These are phyloP conservation scores for Panaeolus cyanescens DNA, from an alignment of 768 basidiomycete genomes.

Conservation along the genomic window DNA sequence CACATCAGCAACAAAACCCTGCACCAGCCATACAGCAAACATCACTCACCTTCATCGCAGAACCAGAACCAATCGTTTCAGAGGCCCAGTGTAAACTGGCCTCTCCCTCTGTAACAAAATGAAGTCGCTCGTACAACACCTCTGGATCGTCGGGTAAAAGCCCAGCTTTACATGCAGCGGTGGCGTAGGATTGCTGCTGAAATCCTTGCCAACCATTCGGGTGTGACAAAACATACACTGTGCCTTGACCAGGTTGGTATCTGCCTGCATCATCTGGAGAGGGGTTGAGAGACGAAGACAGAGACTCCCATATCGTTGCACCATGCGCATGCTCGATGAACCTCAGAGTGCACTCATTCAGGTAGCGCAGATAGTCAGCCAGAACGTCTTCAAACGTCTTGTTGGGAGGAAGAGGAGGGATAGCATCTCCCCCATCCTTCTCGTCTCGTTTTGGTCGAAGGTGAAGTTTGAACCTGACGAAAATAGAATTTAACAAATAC, in stretches of 20 bases:
- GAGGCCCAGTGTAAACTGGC: slow-evolving; percentile 53
- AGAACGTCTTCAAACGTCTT: slow-evolving; percentile 8
- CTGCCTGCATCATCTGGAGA: slow-evolving; percentile 1
- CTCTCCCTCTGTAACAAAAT: slow-evolving; percentile 56
- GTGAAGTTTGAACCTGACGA: slow-evolving; percentile 11
- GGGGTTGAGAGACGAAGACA: not conserved
- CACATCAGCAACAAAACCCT: slow-evolving; percentile 18
- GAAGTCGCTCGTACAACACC: slow-evolving; percentile 33
- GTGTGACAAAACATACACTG: slow-evolving; percentile 36
- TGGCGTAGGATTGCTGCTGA: slow-evolving; percentile 42
- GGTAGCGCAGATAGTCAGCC: slow-evolving; percentile 6
- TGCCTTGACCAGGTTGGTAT: slow-evolving; percentile 35
- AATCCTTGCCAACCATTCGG: slow-evolving; percentile 43
- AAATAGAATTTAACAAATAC: not conserved
- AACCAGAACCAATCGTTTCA: slow-evolving; percentile 35
- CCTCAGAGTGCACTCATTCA: slow-evolving; percentile 3
- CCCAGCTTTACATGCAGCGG: slow-evolving; percentile 42
- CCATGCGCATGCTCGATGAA: not conserved
- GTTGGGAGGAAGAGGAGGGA: slow-evolving; percentile 7
- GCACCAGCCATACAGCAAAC: not conserved
- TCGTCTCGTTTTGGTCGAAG: slow-evolving; percentile 5
- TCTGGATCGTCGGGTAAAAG: slow-evolving; percentile 33
- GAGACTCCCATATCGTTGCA: not conserved
- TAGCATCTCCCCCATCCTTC: not conserved
- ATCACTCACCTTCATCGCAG: slow-evolving; percentile 29